Conservation (phyloP, 73 alveolate species). For the Paramecium sonneborni region DNA sequence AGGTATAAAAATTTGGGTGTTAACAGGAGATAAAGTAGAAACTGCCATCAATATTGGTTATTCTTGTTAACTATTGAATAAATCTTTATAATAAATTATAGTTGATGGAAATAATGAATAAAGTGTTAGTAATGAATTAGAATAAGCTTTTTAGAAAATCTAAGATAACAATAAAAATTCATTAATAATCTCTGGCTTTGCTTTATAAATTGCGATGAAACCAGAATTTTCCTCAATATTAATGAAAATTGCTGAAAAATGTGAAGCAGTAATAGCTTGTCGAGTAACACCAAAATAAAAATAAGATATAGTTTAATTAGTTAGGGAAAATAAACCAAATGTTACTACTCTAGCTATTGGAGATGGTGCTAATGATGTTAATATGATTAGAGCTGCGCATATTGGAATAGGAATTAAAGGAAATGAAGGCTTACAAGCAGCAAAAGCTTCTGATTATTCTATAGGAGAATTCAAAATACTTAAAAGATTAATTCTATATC, state of each 20-base stretch:
- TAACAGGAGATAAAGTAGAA: conserved; percentile 96
- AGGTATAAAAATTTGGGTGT: conserved; percentile 92
- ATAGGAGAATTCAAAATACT: conserved; percentile 81
- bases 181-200: conserved; percentile 33
- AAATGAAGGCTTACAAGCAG: conserved; percentile 87
- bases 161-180: conserved; percentile 18
- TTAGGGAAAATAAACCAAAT: conserved; percentile 64
- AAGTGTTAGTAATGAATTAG: background rate
- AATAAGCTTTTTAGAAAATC: background rate
- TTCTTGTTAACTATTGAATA: conserved; percentile 58
- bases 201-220: conserved; percentile 35
- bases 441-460: conserved; percentile 89
- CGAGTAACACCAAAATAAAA: conserved; percentile 69
- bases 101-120: conserved; percentile 19
- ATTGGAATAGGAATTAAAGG: conserved; percentile 91
- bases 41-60: conserved; percentile 77
- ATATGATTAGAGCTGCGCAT: conserved; percentile 88
- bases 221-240: background rate
- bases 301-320: conserved; percentile 63
- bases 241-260: conserved; percentile 38
- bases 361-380: conserved; percentile 90
- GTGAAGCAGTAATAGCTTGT: conserved; percentile 64
- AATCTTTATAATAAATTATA: conserved; percentile 26
- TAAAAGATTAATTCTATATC: conserved; percentile 84
- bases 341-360: conserved; percentile 83